Percentiles rank a stretch among this genome's conserved stretches.
Conservation (phyloP, 805 yeast species). For the Myxozyma lipomycoides region DNA sequence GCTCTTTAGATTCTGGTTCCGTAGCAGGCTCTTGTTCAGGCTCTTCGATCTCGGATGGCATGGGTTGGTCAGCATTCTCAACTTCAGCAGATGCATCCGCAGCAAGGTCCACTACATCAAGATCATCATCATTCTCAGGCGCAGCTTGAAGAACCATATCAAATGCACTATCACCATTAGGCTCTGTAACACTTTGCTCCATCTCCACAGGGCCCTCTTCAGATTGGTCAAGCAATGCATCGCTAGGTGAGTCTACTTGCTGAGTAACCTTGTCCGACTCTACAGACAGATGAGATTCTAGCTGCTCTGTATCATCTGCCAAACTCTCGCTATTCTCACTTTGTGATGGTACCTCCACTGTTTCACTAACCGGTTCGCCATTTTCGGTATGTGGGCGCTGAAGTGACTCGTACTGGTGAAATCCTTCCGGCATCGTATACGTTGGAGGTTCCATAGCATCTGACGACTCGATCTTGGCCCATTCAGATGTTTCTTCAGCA, state of each 20-base stretch:
- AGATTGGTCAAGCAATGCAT: too few relatives aligned
- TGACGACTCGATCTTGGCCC: not conserved
- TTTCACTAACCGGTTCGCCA: not conserved
- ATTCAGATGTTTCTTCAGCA: not conserved
- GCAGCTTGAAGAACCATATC: too few relatives aligned
- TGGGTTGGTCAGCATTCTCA: not conserved
- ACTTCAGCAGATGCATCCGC: not conserved
- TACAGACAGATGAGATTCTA: too few relatives aligned
- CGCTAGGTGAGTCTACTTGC: too few relatives aligned
- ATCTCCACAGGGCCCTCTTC: too few relatives aligned
- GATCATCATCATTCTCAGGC: not conserved
- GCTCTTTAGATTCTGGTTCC: not conserved
- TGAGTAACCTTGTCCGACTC: too few relatives aligned
- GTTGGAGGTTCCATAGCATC: not conserved
- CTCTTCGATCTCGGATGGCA: not conserved
- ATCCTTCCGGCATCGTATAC: not conserved
- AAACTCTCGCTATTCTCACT: not conserved
- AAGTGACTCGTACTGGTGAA: not conserved
- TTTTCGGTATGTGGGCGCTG: not conserved
- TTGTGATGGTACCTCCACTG: not conserved
- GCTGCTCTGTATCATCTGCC: too few relatives aligned
- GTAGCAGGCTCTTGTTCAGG: not conserved
- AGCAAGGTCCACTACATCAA: not conserved
- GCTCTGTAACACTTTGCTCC: too few relatives aligned
- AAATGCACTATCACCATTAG: too few relatives aligned